phyloP scores from a whole-genome alignment of 768 basidiomycete genomes.

The Tricholoma saponaceum region DNA sequence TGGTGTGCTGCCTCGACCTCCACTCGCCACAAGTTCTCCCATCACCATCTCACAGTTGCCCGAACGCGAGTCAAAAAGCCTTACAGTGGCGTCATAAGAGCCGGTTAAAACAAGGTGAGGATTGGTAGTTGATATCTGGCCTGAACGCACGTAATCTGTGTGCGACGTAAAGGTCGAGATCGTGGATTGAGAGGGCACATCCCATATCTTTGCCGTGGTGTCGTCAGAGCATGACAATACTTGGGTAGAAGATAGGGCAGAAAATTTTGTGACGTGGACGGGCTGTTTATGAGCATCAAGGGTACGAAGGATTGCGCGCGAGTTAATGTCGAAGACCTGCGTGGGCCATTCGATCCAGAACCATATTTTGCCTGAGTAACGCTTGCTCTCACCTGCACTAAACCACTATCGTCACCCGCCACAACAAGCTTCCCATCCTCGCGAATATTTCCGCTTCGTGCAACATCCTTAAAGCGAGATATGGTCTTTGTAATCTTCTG shows the following conservation, averaged over 20 bases:
- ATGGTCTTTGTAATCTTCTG: constrained; percentile 97
- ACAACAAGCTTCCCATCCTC: constrained; percentile 93
- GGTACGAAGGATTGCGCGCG: constrained; percentile 88
- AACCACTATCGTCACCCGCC: constrained; percentile 91
- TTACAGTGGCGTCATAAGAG: constrained; percentile 90
- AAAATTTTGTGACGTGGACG: constrained; percentile 93
- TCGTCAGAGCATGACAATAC: constrained; percentile 96
- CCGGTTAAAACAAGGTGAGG: constrained; percentile 87
- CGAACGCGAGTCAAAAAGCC: constrained; percentile 83
- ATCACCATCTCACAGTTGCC: constrained; percentile 83
- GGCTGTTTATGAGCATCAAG: constrained; percentile 95
- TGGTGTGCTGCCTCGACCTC: constrained; percentile 44
- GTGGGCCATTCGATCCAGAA: constrained; percentile 4
- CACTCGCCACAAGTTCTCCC: constrained; percentile 38
- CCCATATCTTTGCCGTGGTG: constrained; percentile 91
- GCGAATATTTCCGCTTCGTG: constrained; percentile 83
- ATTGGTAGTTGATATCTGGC: constrained; percentile 78
- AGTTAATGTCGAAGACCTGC: constrained; percentile 90
- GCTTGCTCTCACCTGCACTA: constrained; percentile 59
- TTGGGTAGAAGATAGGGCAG: constrained; percentile 72
- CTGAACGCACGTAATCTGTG: constrained; percentile 94
- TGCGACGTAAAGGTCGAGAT: constrained; percentile 80
- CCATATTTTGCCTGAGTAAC: not conserved
- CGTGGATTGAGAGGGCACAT: constrained; percentile 84
- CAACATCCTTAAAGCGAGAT: constrained; percentile 94